A percentile compares a stretch with the other conserved stretches of the same genome.
Evolutionary conservation across 306 rosid species (phyloP).

Genomic region (Canavalia gladiata): DNA sequence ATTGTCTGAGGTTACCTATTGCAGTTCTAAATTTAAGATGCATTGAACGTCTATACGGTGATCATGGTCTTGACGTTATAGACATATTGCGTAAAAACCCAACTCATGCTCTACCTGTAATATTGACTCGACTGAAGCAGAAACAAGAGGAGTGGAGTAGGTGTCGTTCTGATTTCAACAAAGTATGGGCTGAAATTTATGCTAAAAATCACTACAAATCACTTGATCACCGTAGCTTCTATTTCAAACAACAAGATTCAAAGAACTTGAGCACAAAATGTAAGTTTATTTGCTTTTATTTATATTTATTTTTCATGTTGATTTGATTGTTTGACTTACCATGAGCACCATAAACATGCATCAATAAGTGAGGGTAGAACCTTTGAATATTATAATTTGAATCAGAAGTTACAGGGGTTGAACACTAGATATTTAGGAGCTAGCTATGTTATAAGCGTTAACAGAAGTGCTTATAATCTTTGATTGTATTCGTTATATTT

Average conservation of each 20-base stretch:
- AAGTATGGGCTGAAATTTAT: constrained; percentile 99
- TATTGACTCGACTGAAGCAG: constrained; percentile 92
- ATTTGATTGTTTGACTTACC: constrained; percentile 40
- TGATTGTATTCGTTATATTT: neutral
- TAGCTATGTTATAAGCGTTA: neutral
- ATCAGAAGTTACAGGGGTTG: constrained; percentile 12
- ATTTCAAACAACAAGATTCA: constrained; percentile 98
- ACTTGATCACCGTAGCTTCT: constrained; percentile 98
- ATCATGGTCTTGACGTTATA: constrained; percentile 95
- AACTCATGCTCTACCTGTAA: constrained; percentile 78
- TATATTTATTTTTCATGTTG: constrained; percentile 27
- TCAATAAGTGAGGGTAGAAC: constrained; percentile 1
- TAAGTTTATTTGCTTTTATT: constrained; percentile 46
- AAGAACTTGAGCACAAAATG: constrained; percentile 96
- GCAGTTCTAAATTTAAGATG: constrained; percentile 93
- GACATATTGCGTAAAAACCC: constrained; percentile 95
- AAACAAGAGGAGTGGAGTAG: constrained; percentile 98
- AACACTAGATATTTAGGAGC: constrained; percentile 4
- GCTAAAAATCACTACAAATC: constrained; percentile 95
- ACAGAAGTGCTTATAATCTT: neutral
- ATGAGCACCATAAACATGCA: constrained; percentile 19
- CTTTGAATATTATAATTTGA: neutral
- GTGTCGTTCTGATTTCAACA: constrained; percentile 92
- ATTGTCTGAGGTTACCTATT: constrained; percentile 35
- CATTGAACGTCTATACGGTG: constrained; percentile 97